These are phyloP conservation scores for Camelina sativa DNA, from an alignment of 345 rosid genomes.

Conservation along the genomic window DNA sequence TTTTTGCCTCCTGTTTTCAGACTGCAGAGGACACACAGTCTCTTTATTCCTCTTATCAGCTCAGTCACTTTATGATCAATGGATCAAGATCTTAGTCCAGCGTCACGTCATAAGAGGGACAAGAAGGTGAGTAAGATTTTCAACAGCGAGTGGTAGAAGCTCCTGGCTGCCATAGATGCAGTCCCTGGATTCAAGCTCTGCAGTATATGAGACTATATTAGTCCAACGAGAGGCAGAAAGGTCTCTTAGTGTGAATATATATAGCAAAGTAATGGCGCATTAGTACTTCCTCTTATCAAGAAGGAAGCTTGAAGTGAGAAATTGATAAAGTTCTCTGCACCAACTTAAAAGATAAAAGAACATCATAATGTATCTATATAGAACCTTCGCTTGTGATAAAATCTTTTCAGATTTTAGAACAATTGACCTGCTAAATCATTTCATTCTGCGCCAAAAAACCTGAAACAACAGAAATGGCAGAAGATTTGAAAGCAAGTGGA, in stretches of 20 bases:
- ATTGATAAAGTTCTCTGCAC: slow-evolving; percentile 70
- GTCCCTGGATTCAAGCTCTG: slow-evolving; percentile 58
- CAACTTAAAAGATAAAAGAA: slow-evolving; percentile 23
- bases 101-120: slow-evolving; percentile 67
- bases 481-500: background rate
- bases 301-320: slow-evolving; percentile 64
- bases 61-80: slow-evolving; percentile 55
- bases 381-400: background rate
- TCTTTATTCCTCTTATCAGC: slow-evolving; percentile 42
- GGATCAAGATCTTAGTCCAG: slow-evolving; percentile 57
- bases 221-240: background rate
- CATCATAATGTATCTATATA: background rate
- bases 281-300: slow-evolving; percentile 41
- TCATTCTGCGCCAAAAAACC: background rate
- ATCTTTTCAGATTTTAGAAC: background rate
- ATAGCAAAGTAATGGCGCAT: background rate
- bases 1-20: slow-evolving; percentile 58
- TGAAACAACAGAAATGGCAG: slow-evolving; percentile 40
- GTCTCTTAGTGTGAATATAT: background rate
- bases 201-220: slow-evolving; percentile 14
- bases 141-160: slow-evolving; percentile 47
- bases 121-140: slow-evolving; percentile 61
- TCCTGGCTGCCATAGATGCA: slow-evolving; percentile 68
- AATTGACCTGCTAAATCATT: background rate
- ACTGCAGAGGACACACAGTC: slow-evolving; percentile 35